Conservation (phyloP, 768 basidiomycete species). For the Strobilomyces dryophilus region DNA sequence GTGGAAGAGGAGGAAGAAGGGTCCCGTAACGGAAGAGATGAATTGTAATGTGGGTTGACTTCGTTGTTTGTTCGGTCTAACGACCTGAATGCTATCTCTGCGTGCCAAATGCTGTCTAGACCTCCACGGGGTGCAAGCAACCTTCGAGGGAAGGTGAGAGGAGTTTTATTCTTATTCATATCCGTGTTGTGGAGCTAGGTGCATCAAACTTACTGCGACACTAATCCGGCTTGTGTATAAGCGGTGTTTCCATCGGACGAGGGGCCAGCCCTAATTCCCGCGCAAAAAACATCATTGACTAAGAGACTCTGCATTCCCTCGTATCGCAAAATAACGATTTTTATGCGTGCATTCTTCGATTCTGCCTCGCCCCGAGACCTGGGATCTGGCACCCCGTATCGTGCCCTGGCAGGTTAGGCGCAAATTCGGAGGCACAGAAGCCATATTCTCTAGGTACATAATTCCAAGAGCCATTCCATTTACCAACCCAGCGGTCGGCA, state of each 20-base stretch:
- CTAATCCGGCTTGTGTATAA: conserved; percentile 4
- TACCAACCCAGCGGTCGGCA: neutral
- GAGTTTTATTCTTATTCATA: conserved; percentile 20
- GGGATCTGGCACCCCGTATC: neutral
- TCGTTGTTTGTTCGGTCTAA: conserved; percentile 11
- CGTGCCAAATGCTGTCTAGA: conserved; percentile 6
- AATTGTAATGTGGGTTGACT: conserved; percentile 29
- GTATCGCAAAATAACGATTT: conserved; percentile 8
- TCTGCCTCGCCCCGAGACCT: neutral
- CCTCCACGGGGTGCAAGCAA: neutral
- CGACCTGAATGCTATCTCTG: conserved; percentile 14
- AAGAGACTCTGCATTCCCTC: conserved; percentile 6
- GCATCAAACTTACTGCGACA: conserved; percentile 14
- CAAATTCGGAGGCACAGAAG: conserved; percentile 7
- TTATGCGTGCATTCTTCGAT: conserved; percentile 11
- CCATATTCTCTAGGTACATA: neutral
- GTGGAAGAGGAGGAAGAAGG: conserved; percentile 33
- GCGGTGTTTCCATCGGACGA: conserved; percentile 3
- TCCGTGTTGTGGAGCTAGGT: conserved; percentile 21
- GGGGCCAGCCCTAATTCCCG: conserved; percentile 21
- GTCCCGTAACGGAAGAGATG: conserved; percentile 27
- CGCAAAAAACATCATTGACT: neutral
- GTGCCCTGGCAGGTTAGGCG: neutral
- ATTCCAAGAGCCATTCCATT: neutral
- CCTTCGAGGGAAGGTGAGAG: conserved; percentile 4